Evolutionary conservation across 1,284 basidiomycete genomes (phyloP), one percentile per base, ranked within the genome.

Genomic region (Ceratobasidium sp.): DNA sequence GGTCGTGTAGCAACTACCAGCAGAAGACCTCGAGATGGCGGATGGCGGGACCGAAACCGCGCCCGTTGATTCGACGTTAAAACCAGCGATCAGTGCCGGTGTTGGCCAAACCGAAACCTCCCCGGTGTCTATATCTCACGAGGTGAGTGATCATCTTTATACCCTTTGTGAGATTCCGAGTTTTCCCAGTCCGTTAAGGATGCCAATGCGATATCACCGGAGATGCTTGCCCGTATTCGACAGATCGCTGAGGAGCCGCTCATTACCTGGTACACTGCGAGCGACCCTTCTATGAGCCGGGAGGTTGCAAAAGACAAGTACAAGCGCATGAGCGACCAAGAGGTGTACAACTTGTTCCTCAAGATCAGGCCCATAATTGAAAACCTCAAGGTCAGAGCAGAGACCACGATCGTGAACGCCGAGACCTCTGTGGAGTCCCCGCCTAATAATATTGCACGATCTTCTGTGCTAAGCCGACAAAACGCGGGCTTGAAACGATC

Each of bases 311-410:
- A 69, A 48, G 42, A 25, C 9, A 40, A 28, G 23, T 69, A 56
- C 54, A 14, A 69, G 0, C 12, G 28, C 18, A 46, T 69, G 25
- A 46, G 51, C 40, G 66, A 69, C 66, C 66, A 69, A 36, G 44
- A 42, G 7, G 53, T 69, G 23, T 58, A 58, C n/a, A 33, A 59
- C 42, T 12, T 69, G 28, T 69, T 58, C 18, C 18, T 46, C 21
- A 58, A 59, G 21, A 58, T 48, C 16, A 42, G 33, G 40, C 25
- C 51, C 12, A 23, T 33, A 9, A 18, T 59, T n/a, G 58, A 59
- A 25, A 33, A 33, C 23, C 36, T 21, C 28, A 42, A 42, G 38
- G 8, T 16, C 21, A 59, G 25, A 21, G 21, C n/a, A 14, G 58
- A 40, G 58, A 25, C 33, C 14, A 25, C 18, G 21, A 59, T 14